These are phyloP conservation scores for Isatis tinctoria DNA, from an alignment of 345 rosid species.

Conservation along the genomic window DNA sequence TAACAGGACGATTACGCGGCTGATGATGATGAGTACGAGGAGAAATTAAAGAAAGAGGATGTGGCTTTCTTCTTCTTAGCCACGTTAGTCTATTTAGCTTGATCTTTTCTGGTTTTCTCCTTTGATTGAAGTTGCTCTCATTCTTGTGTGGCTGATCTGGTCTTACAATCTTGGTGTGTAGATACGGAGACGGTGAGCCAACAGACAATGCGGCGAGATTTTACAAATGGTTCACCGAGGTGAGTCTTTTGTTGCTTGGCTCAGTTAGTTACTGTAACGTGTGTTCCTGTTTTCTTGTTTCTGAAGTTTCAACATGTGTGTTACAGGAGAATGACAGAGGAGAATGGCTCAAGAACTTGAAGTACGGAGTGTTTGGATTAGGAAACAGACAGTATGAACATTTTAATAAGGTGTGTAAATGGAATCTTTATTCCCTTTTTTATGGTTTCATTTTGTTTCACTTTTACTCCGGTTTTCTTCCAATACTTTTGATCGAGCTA, in stretches of 20 bases:
- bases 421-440: background rate
- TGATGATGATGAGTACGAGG: conserved; percentile 92
- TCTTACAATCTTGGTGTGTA: conserved; percentile 25
- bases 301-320: conserved; percentile 20
- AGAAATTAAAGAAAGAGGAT: conserved; percentile 81
- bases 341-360: conserved; percentile 64
- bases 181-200: conserved; percentile 99
- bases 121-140: background rate
- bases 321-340: conserved; percentile 69
- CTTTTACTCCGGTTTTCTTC: background rate
- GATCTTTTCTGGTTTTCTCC: background rate
- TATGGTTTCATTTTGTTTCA: background rate
- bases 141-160: background rate
- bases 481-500: background rate
- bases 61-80: conserved; percentile 85
- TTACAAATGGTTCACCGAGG: conserved; percentile 97
- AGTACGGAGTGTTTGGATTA: conserved; percentile 88
- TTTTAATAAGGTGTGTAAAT: conserved; percentile 69
- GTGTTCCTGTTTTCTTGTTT: conserved; percentile 14
- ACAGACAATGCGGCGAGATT: conserved; percentile 99
- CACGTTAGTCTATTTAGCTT: conserved; percentile 53
- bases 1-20: conserved; percentile 88
- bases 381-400: conserved; percentile 97
- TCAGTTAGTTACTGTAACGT: background rate
- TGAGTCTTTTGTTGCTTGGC: conserved; percentile 24